phyloP scores from a whole-genome alignment of 495 filamentous ascomycete genomes.

The Xylaria longipes region DNA sequence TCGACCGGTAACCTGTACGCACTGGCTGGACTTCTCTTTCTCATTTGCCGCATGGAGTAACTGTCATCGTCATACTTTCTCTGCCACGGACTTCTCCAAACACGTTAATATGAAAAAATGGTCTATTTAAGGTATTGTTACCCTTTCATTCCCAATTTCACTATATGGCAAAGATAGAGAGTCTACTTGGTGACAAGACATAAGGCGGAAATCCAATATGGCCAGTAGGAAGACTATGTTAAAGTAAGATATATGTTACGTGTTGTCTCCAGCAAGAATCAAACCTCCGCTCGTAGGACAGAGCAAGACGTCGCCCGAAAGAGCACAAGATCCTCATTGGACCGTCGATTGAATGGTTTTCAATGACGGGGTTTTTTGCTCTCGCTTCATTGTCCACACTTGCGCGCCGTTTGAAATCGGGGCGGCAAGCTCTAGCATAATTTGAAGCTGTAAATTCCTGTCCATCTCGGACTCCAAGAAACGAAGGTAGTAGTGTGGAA shows the following conservation, averaged over 20 bases:
- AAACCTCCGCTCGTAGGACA: slow-evolving; percentile 38
- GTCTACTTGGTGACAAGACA: not conserved
- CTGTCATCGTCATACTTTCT: too few relatives aligned
- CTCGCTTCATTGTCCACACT: slow-evolving; percentile 64
- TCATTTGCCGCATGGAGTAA: too few relatives aligned
- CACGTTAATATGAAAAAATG: too few relatives aligned
- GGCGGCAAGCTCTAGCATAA: slow-evolving; percentile 62
- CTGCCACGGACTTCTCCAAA: too few relatives aligned
- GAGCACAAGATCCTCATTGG: slow-evolving; percentile 25
- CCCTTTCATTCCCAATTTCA: not conserved
- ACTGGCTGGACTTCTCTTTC: too few relatives aligned
- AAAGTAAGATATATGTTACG: not conserved
- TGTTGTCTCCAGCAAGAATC: slow-evolving; percentile 41
- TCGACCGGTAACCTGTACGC: too few relatives aligned
- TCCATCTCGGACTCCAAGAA: not conserved
- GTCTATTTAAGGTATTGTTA: not conserved
- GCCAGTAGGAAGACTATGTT: not conserved
- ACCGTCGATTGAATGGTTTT: slow-evolving; percentile 18
- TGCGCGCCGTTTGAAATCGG: slow-evolving; percentile 50
- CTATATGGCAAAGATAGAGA: not conserved
- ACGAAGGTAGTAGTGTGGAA: not conserved
- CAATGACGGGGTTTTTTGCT: slow-evolving; percentile 38
- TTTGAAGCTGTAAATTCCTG: slow-evolving; percentile 44
- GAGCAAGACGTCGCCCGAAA: slow-evolving; percentile 33
- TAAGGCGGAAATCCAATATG: not conserved